Percentiles rank a stretch among this genome's conserved stretches.
These are phyloP conservation scores for Luffa acutangula DNA, from an alignment of 306 rosid species.

Conservation along the genomic window DNA sequence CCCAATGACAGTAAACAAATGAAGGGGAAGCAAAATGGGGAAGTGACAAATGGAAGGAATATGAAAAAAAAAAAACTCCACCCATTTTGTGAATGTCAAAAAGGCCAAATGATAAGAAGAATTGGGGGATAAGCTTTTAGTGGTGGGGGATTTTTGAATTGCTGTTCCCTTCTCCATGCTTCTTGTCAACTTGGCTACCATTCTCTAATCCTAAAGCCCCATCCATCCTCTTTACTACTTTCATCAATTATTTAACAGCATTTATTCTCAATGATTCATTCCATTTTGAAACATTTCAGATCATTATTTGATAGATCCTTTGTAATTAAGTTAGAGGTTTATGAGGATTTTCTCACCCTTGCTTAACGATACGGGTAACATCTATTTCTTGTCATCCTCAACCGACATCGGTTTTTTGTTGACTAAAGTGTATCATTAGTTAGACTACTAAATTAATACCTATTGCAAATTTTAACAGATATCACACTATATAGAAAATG, in stretches of 20 bases:
- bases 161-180: not conserved
- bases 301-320: too few relatives aligned
- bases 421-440: not conserved
- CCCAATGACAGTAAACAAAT: not conserved
- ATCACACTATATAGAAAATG: not conserved
- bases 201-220: not conserved
- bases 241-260: too few relatives aligned
- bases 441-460: too few relatives aligned
- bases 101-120: not conserved
- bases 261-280: not conserved
- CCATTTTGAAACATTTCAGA: not conserved
- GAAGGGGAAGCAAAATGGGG: not conserved
- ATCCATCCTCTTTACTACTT: not conserved
- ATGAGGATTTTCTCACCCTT: too few relatives aligned
- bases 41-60: conserved; percentile 7
- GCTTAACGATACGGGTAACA: too few relatives aligned
- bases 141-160: not conserved
- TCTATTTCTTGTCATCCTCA: too few relatives aligned
- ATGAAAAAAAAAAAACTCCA: not conserved
- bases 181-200: not conserved
- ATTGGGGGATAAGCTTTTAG: not conserved
- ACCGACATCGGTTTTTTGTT: too few relatives aligned
- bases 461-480: too few relatives aligned
- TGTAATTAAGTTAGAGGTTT: too few relatives aligned
- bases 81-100: not conserved